These are phyloP conservation scores for Fraxinus floribunda DNA, from an alignment of 305 asterid species.

Conservation along the genomic window DNA sequence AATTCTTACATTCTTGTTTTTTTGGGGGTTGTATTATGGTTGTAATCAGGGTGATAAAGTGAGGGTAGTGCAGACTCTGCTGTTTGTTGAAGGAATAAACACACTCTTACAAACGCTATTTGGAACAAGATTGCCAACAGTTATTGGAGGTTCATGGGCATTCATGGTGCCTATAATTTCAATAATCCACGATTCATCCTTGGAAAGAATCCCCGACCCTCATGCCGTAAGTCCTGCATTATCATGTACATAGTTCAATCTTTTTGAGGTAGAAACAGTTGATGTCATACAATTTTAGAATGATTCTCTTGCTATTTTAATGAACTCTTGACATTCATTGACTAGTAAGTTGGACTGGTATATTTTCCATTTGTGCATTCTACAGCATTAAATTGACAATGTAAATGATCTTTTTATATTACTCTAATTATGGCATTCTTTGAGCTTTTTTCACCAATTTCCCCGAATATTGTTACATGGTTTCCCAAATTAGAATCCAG, in stretches of 20 bases:
- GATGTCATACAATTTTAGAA: background rate
- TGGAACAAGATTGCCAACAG: slow-evolving; percentile 90
- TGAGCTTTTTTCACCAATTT: background rate
- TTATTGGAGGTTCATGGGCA: slow-evolving; percentile 98
- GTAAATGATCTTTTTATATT: background rate
- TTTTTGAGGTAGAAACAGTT: background rate
- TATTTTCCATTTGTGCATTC: background rate
- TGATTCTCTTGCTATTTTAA: background rate
- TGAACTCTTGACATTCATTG: background rate
- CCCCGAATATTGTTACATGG: background rate
- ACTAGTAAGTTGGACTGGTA: background rate
- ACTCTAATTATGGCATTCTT: background rate
- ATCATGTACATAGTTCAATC: background rate
- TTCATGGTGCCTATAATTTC: slow-evolving; percentile 85
- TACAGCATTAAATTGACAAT: background rate
- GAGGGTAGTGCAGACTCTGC: slow-evolving; percentile 88
- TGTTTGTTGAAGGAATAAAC: slow-evolving; percentile 86
- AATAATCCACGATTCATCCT: slow-evolving; percentile 77
- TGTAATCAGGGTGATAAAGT: slow-evolving; percentile 72
- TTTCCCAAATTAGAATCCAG: background rate
- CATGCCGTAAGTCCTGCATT: slow-evolving; percentile 50
- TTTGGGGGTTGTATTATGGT: background rate
- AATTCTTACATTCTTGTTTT: background rate
- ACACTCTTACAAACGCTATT: slow-evolving; percentile 81
- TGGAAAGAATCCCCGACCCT: slow-evolving; percentile 65